Percentiles rank a stretch among this genome's conserved stretches.
These are phyloP conservation scores for Gomphus sp. DNA, from an alignment of 1,284 basidiomycete genomes.

Conservation along the genomic window DNA sequence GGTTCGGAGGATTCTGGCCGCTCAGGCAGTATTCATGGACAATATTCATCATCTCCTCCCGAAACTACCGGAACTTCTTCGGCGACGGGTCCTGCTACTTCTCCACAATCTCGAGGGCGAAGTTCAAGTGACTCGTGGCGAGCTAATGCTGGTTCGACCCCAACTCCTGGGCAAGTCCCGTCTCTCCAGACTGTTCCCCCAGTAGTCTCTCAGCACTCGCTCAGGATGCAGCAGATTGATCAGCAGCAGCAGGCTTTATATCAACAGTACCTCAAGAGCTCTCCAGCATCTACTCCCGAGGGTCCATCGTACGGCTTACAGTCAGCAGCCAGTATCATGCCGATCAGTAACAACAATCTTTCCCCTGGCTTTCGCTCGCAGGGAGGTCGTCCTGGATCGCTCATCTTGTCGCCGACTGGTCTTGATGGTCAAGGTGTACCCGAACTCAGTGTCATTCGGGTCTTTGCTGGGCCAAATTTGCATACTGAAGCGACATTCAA, in stretches of 20 bases:
- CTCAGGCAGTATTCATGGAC: conserved; percentile 11
- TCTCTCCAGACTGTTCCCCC: conserved; percentile 30
- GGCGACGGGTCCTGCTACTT: conserved; percentile 3
- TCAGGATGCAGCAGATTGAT: conserved; percentile 76
- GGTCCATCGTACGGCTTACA: conserved; percentile 54
- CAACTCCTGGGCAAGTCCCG: conserved; percentile 21
- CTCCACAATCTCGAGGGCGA: not conserved
- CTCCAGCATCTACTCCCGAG: conserved; percentile 67
- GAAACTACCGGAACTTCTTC: conserved; percentile 7
- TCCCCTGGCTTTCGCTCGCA: conserved; percentile 25
- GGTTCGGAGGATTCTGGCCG: conserved; percentile 16
- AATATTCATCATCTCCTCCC: conserved; percentile 12
- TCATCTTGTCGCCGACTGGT: conserved; percentile 51
- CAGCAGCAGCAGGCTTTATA: conserved; percentile 85
- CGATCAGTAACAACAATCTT: conserved; percentile 21
- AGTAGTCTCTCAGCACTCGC: conserved; percentile 33
- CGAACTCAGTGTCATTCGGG: conserved; percentile 86
- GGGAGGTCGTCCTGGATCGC: conserved; percentile 60
- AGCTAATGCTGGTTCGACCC: conserved; percentile 6
- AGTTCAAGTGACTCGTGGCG: conserved; percentile 4
- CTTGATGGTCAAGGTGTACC: conserved; percentile 63
- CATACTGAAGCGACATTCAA: conserved; percentile 96
- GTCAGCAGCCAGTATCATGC: conserved; percentile 51
- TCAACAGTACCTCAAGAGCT: conserved; percentile 79
- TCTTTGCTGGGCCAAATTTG: conserved; percentile 85